Evolutionary conservation across 768 basidiomycete species (phyloP).

Genomic region (Dioszegia hungarica): DNA sequence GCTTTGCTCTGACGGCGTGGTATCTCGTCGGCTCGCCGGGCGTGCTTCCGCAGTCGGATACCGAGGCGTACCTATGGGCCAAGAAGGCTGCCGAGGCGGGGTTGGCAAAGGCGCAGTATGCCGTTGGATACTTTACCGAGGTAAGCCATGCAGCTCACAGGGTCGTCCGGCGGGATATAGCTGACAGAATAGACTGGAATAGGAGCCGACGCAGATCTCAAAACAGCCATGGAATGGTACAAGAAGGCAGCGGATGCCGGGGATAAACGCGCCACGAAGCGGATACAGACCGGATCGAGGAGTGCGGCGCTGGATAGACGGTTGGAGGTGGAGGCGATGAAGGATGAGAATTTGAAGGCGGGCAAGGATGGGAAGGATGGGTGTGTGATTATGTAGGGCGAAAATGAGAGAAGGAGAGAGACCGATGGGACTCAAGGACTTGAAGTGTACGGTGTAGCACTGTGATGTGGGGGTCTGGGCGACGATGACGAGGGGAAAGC

Average conservation of each 20-base stretch:
- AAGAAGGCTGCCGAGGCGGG: constrained; percentile 90
- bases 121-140: constrained; percentile 94
- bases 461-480: too few relatives aligned
- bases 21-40: constrained; percentile 98
- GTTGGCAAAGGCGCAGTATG: constrained; percentile 93
- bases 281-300: constrained; percentile 60
- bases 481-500: too few relatives aligned
- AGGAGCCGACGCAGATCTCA: constrained; percentile 42
- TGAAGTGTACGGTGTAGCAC: too few relatives aligned
- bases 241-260: constrained; percentile 84
- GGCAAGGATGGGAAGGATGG: constrained; percentile 37
- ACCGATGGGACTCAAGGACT: too few relatives aligned
- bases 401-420: too few relatives aligned
- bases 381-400: constrained; percentile 43
- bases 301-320: constrained; percentile 32
- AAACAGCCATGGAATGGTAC: constrained; percentile 67
- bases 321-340: constrained; percentile 43
- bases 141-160: constrained; percentile 37
- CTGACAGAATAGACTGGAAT: constrained; percentile 58
- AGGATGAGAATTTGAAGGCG: constrained; percentile 27
- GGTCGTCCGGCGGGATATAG: not conserved
- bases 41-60: constrained; percentile 95
- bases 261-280: constrained; percentile 85
- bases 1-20: constrained; percentile 97
- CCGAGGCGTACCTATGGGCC: constrained; percentile 96